These are phyloP conservation scores for Pascua sp. DNA, from an alignment of 1,284 basidiomycete genomes.

Conservation along the genomic window DNA sequence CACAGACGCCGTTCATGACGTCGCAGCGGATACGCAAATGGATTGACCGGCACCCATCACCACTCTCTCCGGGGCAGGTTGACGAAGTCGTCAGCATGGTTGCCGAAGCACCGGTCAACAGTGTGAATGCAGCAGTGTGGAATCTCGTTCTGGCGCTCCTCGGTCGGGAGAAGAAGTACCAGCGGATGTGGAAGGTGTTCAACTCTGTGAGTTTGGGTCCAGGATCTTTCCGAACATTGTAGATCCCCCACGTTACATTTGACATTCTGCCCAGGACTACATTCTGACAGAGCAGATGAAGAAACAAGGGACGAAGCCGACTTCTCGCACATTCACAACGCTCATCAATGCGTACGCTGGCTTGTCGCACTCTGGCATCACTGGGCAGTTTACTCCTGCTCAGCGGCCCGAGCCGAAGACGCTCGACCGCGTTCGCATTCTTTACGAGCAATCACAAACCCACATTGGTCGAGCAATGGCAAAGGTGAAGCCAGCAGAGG, in stretches of 20 bases:
- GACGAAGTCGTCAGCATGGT: constrained; percentile 32
- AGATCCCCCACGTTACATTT: background rate
- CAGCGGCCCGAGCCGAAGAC: constrained; percentile 24
- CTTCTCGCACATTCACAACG: constrained; percentile 40
- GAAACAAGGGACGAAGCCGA: constrained; percentile 40
- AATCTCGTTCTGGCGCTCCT: constrained; percentile 38
- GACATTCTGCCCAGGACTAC: background rate
- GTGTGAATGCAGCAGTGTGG: constrained; percentile 41
- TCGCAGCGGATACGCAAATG: constrained; percentile 19
- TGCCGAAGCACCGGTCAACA: constrained; percentile 17
- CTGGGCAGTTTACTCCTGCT: constrained; percentile 8
- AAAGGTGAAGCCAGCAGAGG: background rate
- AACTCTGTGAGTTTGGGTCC: constrained; percentile 34
- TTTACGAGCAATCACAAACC: constrained; percentile 39
- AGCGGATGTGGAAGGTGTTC: constrained; percentile 39
- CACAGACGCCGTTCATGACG: constrained; percentile 3
- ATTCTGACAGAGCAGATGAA: constrained; percentile 43
- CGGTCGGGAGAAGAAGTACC: constrained; percentile 34
- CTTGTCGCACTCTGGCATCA: constrained; percentile 17
- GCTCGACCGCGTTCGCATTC: constrained; percentile 33
- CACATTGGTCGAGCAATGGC: constrained; percentile 18
- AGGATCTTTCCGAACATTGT: too few species aligned
- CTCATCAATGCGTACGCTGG: constrained; percentile 44
- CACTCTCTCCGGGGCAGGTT: constrained; percentile 19
- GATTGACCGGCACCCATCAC: constrained; percentile 21